Percentiles rank a stretch among this genome's conserved stretches.
Conservation (phyloP, 805 yeast genomes). For the Ogataea kodamae region DNA sequence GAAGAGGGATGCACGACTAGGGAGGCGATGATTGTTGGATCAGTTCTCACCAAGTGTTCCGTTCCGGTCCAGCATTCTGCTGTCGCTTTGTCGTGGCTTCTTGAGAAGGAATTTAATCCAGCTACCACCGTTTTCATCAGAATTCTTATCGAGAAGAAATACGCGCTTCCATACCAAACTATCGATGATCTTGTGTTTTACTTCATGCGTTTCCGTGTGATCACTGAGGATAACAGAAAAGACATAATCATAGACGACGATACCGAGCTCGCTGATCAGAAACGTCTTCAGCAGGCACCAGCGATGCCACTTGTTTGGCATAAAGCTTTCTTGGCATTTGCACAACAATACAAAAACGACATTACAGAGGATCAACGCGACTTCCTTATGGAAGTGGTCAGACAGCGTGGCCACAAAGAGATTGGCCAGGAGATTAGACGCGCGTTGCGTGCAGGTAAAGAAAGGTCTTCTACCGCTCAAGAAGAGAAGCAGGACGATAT, state of each 20-base stretch:
- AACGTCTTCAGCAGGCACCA: constrained; percentile 37
- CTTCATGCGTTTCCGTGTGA: constrained; percentile 82
- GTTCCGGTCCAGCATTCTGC: constrained; percentile 95
- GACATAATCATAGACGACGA: constrained; percentile 25
- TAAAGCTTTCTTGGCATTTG: constrained; percentile 89
- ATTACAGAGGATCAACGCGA: constrained; percentile 98
- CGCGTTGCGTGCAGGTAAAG: constrained; percentile 82
- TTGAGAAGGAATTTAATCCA: constrained; percentile 80
- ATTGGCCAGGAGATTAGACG: constrained; percentile 94
- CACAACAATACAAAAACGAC: constrained; percentile 95
- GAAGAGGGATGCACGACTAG: constrained; percentile 85
- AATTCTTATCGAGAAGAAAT: constrained; percentile 86
- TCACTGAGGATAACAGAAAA: constrained; percentile 37
- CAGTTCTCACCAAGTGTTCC: constrained; percentile 83
- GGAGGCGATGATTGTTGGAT: constrained; percentile 94
- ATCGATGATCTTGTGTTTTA: constrained; percentile 91
- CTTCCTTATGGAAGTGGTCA: constrained; percentile 82
- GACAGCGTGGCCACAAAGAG: constrained; percentile 83
- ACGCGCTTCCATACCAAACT: constrained; percentile 95
- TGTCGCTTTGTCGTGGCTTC: constrained; percentile 83
- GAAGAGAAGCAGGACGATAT: constrained; percentile 28
- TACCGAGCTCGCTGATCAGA: constrained; percentile 31
- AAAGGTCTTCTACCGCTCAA: constrained; percentile 39
- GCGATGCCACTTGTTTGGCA: constrained; percentile 95
- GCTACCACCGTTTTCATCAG: constrained; percentile 88